A percentile compares a stretch with the other conserved stretches of the same genome.
phyloP scores from a whole-genome alignment of 306 rosid genomes.

The Rosa persica region DNA sequence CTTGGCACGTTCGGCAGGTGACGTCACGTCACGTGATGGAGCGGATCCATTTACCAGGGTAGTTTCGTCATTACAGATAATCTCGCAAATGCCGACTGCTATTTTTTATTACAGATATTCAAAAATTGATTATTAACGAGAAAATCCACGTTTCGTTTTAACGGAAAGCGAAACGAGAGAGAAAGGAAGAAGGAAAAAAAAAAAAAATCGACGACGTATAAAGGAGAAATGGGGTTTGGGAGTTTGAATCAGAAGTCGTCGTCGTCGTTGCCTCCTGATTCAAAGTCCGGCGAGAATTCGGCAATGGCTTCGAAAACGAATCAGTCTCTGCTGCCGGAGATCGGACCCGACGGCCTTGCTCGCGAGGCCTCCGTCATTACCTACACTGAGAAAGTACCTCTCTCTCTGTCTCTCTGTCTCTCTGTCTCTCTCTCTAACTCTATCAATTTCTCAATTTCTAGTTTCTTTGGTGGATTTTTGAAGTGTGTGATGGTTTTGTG shows the following conservation, averaged over 20 bases:
- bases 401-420: conserved; percentile 5
- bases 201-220: conserved; percentile 14
- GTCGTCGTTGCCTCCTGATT: conserved; percentile 4
- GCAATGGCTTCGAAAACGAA: conserved; percentile 54
- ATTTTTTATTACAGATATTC: background rate
- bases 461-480: background rate
- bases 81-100: background rate
- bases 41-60: background rate
- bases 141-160: conserved; percentile 17
- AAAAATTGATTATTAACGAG: background rate
- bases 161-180: conserved; percentile 10
- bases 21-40: background rate
- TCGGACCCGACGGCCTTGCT: conserved; percentile 91
- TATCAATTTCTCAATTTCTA: background rate
- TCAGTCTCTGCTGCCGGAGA: conserved; percentile 64
- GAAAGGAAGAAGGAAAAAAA: background rate
- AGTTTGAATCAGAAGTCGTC: conserved; percentile 17
- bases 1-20: conserved; percentile 3
- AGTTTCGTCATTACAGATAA: no score
- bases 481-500: conserved; percentile 11
- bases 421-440: background rate
- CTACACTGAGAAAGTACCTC: conserved; percentile 81
- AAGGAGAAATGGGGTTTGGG: background rate
- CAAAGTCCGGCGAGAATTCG: background rate
- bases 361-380: conserved; percentile 70